Evolutionary conservation across 345 rosid species (phyloP).

Genomic region (Citrus cavaleriei): DNA sequence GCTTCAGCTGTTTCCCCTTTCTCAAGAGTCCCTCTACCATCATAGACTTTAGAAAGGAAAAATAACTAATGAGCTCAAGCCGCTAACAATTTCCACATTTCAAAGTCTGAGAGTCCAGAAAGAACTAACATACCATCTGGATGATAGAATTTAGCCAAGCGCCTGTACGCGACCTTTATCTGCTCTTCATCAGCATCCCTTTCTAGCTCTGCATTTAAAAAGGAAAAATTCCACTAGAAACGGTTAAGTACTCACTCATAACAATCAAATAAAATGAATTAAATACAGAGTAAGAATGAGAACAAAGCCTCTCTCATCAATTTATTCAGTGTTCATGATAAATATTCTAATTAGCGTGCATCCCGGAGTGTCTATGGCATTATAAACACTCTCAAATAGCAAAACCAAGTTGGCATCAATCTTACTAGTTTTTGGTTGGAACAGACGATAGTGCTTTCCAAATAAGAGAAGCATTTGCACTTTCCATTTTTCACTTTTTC

Average conservation of each 20-base stretch:
- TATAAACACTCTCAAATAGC: not conserved
- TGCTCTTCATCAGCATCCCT: slow-evolving; percentile 80
- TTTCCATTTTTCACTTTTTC: not conserved
- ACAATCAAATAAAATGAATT: not conserved
- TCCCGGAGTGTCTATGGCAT: not conserved
- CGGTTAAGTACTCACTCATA: not conserved
- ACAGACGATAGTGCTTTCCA: not conserved
- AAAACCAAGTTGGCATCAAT: not conserved
- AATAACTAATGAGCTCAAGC: slow-evolving; percentile 12
- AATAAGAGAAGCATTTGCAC: not conserved
- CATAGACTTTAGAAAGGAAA: slow-evolving; percentile 54
- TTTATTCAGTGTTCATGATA: not conserved
- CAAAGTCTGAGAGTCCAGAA: not conserved
- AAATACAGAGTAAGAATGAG: not conserved
- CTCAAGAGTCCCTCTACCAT: slow-evolving; percentile 87
- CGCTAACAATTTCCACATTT: not conserved
- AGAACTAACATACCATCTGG: slow-evolving; percentile 72
- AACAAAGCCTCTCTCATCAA: not conserved
- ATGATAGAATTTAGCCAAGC: slow-evolving; percentile 90
- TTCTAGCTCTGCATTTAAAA: slow-evolving; percentile 57
- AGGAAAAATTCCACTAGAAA: not conserved
- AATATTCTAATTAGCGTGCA: not conserved
- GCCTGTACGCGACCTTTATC: slow-evolving; percentile 80
- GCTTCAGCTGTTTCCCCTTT: slow-evolving; percentile 96
- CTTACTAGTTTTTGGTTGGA: not conserved